Conservation (phyloP, 768 basidiomycete genomes). For the Amanita jacksonii region DNA sequence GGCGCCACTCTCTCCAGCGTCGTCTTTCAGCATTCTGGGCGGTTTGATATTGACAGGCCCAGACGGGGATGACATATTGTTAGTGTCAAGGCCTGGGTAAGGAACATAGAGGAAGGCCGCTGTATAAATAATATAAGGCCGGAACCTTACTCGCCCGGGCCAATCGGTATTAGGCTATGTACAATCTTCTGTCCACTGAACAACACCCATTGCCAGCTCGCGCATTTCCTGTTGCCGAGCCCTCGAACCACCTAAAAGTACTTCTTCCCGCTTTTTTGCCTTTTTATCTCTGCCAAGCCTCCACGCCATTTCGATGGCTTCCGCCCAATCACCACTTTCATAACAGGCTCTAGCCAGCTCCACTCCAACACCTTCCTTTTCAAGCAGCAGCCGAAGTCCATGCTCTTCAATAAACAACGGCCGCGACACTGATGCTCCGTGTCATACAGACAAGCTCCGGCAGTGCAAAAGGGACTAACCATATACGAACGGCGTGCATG, state of each 20-base stretch:
- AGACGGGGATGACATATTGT: slow-evolving; percentile 1
- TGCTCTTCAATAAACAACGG: slow-evolving; percentile 79
- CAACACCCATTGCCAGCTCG: slow-evolving; percentile 5
- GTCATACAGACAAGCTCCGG: slow-evolving; percentile 2
- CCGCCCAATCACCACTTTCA: slow-evolving; percentile 68
- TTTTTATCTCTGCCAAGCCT: slow-evolving; percentile 37
- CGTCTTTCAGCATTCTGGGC: not conserved
- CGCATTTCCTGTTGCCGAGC: slow-evolving; percentile 39
- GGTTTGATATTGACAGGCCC: slow-evolving; percentile 2
- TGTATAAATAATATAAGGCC: too few relatives aligned
- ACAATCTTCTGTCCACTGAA: slow-evolving; percentile 1
- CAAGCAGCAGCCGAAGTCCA: slow-evolving; percentile 57
- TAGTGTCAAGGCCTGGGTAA: too few relatives aligned
- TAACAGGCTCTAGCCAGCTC: slow-evolving; percentile 57
- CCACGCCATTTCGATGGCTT: slow-evolving; percentile 50
- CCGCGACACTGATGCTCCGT: slow-evolving; percentile 43
- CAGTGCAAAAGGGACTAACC: slow-evolving; percentile 28
- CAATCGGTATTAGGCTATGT: too few relatives aligned
- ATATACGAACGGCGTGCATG: slow-evolving; percentile 70
- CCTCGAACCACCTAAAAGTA: slow-evolving; percentile 36
- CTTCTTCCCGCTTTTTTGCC: slow-evolving; percentile 34
- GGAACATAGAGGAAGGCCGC: too few relatives aligned
- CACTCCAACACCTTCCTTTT: slow-evolving; percentile 55
- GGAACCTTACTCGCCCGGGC: too few relatives aligned
- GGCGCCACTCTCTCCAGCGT: slow-evolving; percentile 4